Percentiles rank a stretch among this genome's conserved stretches.
Conservation (phyloP, 805 yeast genomes). For the Lipomyces orientalis region DNA sequence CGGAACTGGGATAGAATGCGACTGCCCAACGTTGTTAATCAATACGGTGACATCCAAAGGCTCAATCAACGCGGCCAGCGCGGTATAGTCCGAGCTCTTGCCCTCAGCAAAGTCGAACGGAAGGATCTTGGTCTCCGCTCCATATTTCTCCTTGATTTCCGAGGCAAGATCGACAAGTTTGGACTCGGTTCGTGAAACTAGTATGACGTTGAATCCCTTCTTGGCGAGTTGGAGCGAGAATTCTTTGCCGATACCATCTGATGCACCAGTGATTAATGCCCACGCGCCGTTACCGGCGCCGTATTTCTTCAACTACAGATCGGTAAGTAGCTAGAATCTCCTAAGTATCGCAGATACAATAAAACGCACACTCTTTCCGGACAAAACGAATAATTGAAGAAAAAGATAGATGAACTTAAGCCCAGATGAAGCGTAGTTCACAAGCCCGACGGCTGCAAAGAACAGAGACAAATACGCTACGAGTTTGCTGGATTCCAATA, state of each 20-base stretch:
- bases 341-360: neutral
- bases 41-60: conserved; percentile 56
- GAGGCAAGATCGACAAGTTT: conserved; percentile 71
- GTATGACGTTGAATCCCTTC: conserved; percentile 79
- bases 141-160: conserved; percentile 62
- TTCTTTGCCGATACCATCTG: conserved; percentile 97
- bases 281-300: conserved; percentile 79
- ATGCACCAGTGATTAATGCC: conserved; percentile 98
- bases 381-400: conserved; percentile 21
- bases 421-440: conserved; percentile 19
- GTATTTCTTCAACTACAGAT: conserved; percentile 59
- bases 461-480: conserved; percentile 19
- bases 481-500: conserved; percentile 9
- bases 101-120: conserved; percentile 82
- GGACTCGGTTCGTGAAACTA: conserved; percentile 82
- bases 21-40: conserved; percentile 91
- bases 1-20: conserved; percentile 94
- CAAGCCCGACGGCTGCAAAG: conserved; percentile 19
- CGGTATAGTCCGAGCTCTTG: conserved; percentile 59
- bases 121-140: conserved; percentile 66
- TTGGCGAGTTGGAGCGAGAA: conserved; percentile 84
- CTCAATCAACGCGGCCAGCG: conserved; percentile 46
- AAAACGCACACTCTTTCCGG: conserved; percentile 32
- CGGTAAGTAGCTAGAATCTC: neutral
- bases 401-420: conserved; percentile 17